These are phyloP conservation scores for Cadophora gregata DNA, from an alignment of 2,329 filamentous ascomycete species.

Conservation along the genomic window DNA sequence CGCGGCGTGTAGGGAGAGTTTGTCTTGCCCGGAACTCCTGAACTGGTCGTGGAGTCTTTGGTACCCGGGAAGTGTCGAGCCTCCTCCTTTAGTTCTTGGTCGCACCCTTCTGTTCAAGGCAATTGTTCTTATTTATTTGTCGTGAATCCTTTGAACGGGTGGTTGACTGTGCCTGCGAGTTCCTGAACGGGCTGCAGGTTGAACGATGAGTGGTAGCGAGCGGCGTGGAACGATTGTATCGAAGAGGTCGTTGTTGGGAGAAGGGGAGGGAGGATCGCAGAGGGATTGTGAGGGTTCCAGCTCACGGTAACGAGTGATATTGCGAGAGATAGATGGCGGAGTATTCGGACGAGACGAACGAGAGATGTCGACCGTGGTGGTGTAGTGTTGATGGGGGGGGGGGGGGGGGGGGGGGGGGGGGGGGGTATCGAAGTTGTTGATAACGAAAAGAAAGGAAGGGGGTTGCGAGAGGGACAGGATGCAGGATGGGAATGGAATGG, in stretches of 20 bases:
- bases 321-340: conserved; percentile 25
- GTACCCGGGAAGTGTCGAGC: conserved; percentile 19
- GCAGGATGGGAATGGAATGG: conserved; percentile 4
- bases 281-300: conserved; percentile 37
- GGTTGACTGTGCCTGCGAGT: conserved; percentile 19
- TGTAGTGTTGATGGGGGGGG: conserved; percentile 1
- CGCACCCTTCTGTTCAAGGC: conserved; percentile 16
- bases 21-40: conserved; percentile 33
- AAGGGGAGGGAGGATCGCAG: conserved; percentile 24
- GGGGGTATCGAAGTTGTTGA: conserved; percentile 20
- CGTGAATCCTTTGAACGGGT: background rate
- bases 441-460: conserved; percentile 1
- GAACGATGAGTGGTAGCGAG: conserved; percentile 30
- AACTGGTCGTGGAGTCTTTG: conserved; percentile 28
- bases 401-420: too few species aligned
- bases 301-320: conserved; percentile 38
- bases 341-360: conserved; percentile 24
- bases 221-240: conserved; percentile 23
- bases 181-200: conserved; percentile 26
- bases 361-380: conserved; percentile 24
- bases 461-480: background rate
- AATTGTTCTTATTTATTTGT: conserved; percentile 12
- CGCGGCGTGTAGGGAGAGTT: conserved; percentile 28
- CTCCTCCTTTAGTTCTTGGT: conserved; percentile 16
- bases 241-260: background rate